These are phyloP conservation scores for Vitis rotundifolia DNA, from an alignment of 164 flowering plant species.

Conservation along the genomic window DNA sequence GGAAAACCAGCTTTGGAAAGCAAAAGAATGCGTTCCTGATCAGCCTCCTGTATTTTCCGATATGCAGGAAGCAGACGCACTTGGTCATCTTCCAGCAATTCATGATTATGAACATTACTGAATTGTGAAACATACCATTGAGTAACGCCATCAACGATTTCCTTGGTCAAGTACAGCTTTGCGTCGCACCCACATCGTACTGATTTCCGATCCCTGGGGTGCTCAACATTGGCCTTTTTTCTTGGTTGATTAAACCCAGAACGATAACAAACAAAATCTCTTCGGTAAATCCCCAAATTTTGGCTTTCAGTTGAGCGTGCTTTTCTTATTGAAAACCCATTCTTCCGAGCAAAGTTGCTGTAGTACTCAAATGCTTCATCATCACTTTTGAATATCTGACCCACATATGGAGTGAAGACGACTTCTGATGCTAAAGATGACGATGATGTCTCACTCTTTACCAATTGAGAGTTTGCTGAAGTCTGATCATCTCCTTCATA, in stretches of 20 bases:
- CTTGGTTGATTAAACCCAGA: constrained; percentile 41
- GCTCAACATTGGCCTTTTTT: constrained; percentile 41
- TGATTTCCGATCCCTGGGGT: constrained; percentile 42
- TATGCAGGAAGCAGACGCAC: constrained; percentile 45
- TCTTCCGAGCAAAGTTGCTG: constrained; percentile 35
- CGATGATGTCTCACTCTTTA: constrained; percentile 31
- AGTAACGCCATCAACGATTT: constrained; percentile 29
- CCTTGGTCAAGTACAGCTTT: constrained; percentile 35
- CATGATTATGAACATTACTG: constrained; percentile 45
- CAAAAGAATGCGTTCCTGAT: constrained; percentile 37
- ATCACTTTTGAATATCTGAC: constrained; percentile 36
- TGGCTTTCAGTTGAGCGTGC: constrained; percentile 42
- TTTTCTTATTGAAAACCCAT: constrained; percentile 42
- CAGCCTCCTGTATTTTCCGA: constrained; percentile 39
- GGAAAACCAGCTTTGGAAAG: constrained; percentile 48
- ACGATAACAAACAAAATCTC: constrained; percentile 45
- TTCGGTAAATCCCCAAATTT: constrained; percentile 31
- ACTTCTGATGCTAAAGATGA: constrained; percentile 22
- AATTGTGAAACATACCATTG: constrained; percentile 45
- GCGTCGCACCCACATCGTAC: constrained; percentile 49
- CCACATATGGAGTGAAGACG: constrained; percentile 39
- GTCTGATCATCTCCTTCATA: constrained; percentile 42
- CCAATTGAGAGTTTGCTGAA: constrained; percentile 27
- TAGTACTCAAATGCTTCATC: constrained; percentile 47
- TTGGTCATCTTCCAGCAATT: constrained; percentile 41